These are phyloP conservation scores for Mycena alexandri DNA, from an alignment of 768 basidiomycete genomes.

Conservation along the genomic window DNA sequence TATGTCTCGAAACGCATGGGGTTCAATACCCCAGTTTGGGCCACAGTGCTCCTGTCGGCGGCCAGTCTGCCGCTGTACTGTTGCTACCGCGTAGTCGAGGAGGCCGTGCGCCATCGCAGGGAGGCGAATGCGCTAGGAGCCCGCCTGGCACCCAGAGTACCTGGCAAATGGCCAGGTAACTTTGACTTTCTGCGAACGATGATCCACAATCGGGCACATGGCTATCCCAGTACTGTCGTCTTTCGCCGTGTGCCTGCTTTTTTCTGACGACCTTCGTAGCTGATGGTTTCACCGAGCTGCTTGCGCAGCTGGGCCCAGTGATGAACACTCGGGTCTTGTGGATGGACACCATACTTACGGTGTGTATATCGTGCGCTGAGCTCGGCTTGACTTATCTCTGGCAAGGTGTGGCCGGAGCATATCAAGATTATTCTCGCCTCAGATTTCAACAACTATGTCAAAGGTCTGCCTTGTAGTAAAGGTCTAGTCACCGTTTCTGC, in stretches of 20 bases:
- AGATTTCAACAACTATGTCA: conserved; percentile 45
- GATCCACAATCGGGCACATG: conserved; percentile 41
- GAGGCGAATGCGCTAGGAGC: conserved; percentile 43
- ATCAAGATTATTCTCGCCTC: conserved; percentile 45
- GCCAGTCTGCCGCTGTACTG: conserved; percentile 32
- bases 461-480: conserved; percentile 31
- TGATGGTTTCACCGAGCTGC: conserved; percentile 16
- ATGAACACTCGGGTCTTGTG: conserved; percentile 39
- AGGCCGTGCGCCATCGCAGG: conserved; percentile 16
- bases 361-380: background rate
- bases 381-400: too few species aligned
- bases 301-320: conserved; percentile 29
- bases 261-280: conserved; percentile 13
- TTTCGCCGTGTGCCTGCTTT: background rate
- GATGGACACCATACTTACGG: conserved; percentile 39
- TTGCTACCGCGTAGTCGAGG: conserved; percentile 5
- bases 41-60: conserved; percentile 10
- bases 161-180: conserved; percentile 43
- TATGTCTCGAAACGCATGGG: conserved; percentile 2
- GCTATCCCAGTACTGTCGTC: conserved; percentile 47
- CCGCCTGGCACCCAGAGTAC: conserved; percentile 37
- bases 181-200: conserved; percentile 41
- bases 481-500: conserved; percentile 1
- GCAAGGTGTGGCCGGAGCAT: conserved; percentile 32
- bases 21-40: conserved; percentile 10